phyloP scores from a whole-genome alignment of 2,329 filamentous ascomycete species.

The Penicillium hesseltinei region DNA sequence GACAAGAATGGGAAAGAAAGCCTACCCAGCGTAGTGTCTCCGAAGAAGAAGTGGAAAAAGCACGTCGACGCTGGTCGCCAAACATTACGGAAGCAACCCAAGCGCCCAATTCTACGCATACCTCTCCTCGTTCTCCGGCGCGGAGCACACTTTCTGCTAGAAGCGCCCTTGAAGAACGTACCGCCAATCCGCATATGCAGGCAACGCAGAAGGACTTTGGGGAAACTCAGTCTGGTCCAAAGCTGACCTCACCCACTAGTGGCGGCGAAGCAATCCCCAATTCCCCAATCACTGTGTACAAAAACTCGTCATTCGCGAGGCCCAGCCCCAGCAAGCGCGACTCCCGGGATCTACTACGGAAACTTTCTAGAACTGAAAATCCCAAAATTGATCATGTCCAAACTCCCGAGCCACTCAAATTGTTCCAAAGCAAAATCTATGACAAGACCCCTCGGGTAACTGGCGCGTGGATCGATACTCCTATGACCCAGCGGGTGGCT shows the following conservation, averaged over 20 bases:
- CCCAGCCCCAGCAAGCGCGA: conserved; percentile 34
- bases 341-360: conserved; percentile 45
- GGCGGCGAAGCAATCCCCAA: conserved; percentile 37
- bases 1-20: conserved; percentile 38
- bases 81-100: conserved; percentile 28
- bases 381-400: conserved; percentile 31
- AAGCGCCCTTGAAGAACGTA: conserved; percentile 22
- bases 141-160: conserved; percentile 24
- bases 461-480: conserved; percentile 50
- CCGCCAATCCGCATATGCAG: conserved; percentile 17
- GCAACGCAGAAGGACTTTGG: conserved; percentile 9
- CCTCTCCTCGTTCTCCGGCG: conserved; percentile 34
- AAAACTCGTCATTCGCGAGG: conserved; percentile 32
- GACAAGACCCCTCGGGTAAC: conserved; percentile 47
- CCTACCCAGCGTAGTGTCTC: conserved; percentile 25
- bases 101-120: conserved; percentile 27
- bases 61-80: conserved; percentile 12
- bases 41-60: conserved; percentile 16
- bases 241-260: conserved; percentile 15
- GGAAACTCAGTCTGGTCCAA: conserved; percentile 12
- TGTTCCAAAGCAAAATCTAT: conserved; percentile 33
- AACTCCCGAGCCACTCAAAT: conserved; percentile 37
- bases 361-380: conserved; percentile 40
- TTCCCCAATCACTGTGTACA: conserved; percentile 40
- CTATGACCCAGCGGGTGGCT: conserved; percentile 39